Percentiles rank a stretch among this genome's conserved stretches.
Conservation (phyloP, 495 filamentous ascomycete genomes). For the Saxophila tyrrhenica region DNA sequence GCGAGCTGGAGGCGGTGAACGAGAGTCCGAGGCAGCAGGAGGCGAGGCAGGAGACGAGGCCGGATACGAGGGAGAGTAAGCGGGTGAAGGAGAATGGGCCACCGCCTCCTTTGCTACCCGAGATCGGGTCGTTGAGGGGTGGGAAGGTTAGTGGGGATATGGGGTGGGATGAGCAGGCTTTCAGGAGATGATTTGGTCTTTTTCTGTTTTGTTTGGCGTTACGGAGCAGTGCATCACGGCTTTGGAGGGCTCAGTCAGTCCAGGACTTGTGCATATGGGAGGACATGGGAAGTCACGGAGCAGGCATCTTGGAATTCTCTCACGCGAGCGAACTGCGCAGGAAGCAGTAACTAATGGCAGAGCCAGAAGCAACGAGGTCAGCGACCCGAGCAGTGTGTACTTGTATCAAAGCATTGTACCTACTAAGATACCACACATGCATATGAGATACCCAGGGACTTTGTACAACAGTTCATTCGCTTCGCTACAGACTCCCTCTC, state of each 20-base stretch:
- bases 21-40: not conserved
- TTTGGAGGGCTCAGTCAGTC: too few relatives aligned
- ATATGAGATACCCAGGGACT: not conserved
- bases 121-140: constrained; percentile 20
- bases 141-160: constrained; percentile 25
- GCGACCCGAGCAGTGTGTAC: not conserved
- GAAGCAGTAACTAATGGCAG: not conserved
- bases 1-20: constrained; percentile 15
- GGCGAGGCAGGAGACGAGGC: not conserved
- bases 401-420: not conserved
- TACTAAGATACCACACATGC: not conserved
- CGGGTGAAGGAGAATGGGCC: constrained; percentile 7
- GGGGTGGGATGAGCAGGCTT: constrained; percentile 16
- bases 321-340: not conserved
- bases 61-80: constrained; percentile 14
- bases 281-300: not conserved
- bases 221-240: not conserved
- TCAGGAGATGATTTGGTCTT: constrained; percentile 3
- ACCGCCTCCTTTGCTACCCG: constrained; percentile 26
- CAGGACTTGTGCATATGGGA: not conserved
- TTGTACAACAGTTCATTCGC: not conserved
- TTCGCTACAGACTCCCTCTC: not conserved
- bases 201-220: constrained; percentile 8
- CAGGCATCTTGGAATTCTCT: too few relatives aligned
- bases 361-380: not conserved